Conservation (phyloP, 352 stramenopile species). For the Pilasporangium apinafurcum region DNA sequence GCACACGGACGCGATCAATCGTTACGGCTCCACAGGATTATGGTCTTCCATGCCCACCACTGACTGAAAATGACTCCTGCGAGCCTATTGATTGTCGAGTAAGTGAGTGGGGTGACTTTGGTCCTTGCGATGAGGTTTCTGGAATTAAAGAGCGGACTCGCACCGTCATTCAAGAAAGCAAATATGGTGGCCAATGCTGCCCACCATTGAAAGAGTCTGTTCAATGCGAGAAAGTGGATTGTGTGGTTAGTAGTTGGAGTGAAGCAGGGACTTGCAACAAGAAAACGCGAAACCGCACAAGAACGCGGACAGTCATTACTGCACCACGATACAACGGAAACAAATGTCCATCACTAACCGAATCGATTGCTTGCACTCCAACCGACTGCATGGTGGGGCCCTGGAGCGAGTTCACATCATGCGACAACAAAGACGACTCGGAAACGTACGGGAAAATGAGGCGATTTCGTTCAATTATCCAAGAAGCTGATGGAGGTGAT, state of each 20-base stretch:
- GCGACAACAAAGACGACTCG: slow-evolving; percentile 7
- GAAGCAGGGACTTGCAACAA: slow-evolving; percentile 28
- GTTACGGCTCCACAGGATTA: slow-evolving; percentile 35
- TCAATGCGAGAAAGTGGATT: slow-evolving; percentile 38
- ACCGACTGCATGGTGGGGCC: slow-evolving; percentile 36
- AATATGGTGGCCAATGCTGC: slow-evolving; percentile 34
- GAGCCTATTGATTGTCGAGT: slow-evolving; percentile 38
- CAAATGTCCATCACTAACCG: slow-evolving; percentile 22
- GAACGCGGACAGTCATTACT: slow-evolving; percentile 26
- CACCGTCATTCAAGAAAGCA: slow-evolving; percentile 11
- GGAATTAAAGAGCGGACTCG: slow-evolving; percentile 32
- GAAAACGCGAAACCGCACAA: slow-evolving; percentile 24
- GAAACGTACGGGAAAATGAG: slow-evolving; percentile 12
- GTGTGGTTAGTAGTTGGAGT: slow-evolving; percentile 31
- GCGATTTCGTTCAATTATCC: slow-evolving; percentile 28
- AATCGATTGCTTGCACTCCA: slow-evolving; percentile 22
- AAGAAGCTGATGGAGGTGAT: slow-evolving; percentile 28
- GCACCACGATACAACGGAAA: slow-evolving; percentile 22
- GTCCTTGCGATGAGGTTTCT: slow-evolving; percentile 24
- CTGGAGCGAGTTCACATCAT: slow-evolving; percentile 49
- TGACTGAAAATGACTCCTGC: slow-evolving; percentile 28
- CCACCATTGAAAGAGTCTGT: slow-evolving; percentile 22
- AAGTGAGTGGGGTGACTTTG: slow-evolving; percentile 40
- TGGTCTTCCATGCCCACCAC: slow-evolving; percentile 26
- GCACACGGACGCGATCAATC: slow-evolving; percentile 37